These are phyloP conservation scores for Hymenoscyphus infarciens DNA, from an alignment of 2,329 filamentous ascomycete species.

Conservation along the genomic window DNA sequence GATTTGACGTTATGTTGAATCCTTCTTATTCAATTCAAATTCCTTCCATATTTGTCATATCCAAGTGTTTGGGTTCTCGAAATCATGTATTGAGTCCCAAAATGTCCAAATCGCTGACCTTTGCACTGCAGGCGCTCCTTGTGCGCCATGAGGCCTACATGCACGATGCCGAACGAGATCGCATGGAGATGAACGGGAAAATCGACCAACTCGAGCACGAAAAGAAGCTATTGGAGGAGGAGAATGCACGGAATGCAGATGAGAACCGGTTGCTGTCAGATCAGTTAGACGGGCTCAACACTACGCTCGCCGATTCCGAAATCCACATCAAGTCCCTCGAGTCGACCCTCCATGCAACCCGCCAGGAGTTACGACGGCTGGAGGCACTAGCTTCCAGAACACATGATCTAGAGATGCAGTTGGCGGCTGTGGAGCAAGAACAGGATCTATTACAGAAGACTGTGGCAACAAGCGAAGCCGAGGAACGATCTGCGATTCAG, in stretches of 20 bases:
- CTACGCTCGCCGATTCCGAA: conserved; percentile 75
- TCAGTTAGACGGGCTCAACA: conserved; percentile 81
- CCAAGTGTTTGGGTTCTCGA: neutral
- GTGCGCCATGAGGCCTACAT: conserved; percentile 93
- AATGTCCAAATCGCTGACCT: conserved; percentile 57
- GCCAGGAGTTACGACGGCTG: conserved; percentile 71
- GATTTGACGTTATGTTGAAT: conserved; percentile 9
- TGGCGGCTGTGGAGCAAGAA: conserved; percentile 76
- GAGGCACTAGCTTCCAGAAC: conserved; percentile 72
- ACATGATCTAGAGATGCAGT: conserved; percentile 73
- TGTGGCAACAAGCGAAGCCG: conserved; percentile 64
- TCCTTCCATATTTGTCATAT: neutral
- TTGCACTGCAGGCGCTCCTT: conserved; percentile 77
- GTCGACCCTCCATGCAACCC: conserved; percentile 70
- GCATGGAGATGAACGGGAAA: conserved; percentile 64
- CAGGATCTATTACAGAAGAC: conserved; percentile 69
- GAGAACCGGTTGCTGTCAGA: conserved; percentile 80
- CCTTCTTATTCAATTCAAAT: neutral
- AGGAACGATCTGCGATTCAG: conserved; percentile 73
- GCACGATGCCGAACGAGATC: conserved; percentile 84
- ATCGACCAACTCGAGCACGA: conserved; percentile 73
- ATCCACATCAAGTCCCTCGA: conserved; percentile 73
- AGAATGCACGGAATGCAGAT: conserved; percentile 74
- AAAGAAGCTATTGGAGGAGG: conserved; percentile 69
- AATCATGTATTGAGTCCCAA: conserved; percentile 3